Base-by-base conservation (phyloP, 1,139 yeast genomes). In the Sugiyamaella castrensis region DNA sequence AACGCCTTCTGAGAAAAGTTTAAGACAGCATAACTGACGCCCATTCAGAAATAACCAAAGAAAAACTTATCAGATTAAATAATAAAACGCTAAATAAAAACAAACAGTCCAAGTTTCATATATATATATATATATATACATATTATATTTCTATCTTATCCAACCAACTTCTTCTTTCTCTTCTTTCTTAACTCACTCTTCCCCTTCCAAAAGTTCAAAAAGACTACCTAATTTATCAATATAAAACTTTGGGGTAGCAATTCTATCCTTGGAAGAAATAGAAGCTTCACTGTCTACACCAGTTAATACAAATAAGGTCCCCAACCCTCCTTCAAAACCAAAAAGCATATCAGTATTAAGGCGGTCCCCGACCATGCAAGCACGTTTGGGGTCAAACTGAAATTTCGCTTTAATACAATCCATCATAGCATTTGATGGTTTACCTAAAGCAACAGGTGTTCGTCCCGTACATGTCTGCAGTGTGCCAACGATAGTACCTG, bases 311-410 rank as follows among this genome's bases (percentile, higher is more conserved):
- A 92, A 74, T 53, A 94, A 69, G 1, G 98, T 91, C 13, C 79
- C 80, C 43, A 94, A 75, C 0, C 94, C 94, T 43, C 96, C 96
- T 52, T 82, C 83, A 51, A 80, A 75, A 37, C 98, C 98, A 68
- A 92, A 92, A 61, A 78, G 80, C 82, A 92, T 92, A 62, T 92
- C 99, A 1, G 99, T 92, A 65, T 92, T 91, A 53, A 92, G 74
- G 55, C 98, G 77, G 67, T 92, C 99, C 28, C 99, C 99, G 55
- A 92, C 80, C 98, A 92, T 92, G 57, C 92, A 77, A 8, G 96
- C 85, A 51, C 79, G 75, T 11, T 71, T 62, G 36, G 87, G 84
- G 52, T 81, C 80, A 35, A 80, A 71, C 15, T 76, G 66, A 61
- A 81, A 77, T 44, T 82, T 83, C 8, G 87, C 86, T 55, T 84